phyloP scores from a whole-genome alignment of 805 yeast species.

The Saccharomycopsis sp. region DNA sequence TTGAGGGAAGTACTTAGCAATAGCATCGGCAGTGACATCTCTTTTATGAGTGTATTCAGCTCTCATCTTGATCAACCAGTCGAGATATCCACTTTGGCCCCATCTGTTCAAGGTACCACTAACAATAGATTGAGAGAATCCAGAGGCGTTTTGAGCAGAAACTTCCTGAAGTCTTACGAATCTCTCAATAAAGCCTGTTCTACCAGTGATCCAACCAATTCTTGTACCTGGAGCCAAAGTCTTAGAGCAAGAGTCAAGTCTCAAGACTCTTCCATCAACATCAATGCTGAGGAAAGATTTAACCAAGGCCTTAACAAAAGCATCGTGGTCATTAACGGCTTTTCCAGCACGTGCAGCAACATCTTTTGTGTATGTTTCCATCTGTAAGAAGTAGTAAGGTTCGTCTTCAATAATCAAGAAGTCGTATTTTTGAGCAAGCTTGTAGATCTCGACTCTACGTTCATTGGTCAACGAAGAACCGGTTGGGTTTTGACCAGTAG shows the following conservation, averaged over 20 bases:
- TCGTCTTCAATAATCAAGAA: conserved; percentile 88
- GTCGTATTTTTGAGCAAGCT: conserved; percentile 78
- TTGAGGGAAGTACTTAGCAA: conserved; percentile 51
- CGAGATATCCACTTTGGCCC: conserved; percentile 86
- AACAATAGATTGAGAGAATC: conserved; percentile 67
- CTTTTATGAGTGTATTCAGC: conserved; percentile 81
- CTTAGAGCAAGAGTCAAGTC: conserved; percentile 88
- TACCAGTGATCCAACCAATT: conserved; percentile 85
- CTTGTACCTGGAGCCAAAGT: conserved; percentile 89
- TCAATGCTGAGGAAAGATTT: conserved; percentile 73
- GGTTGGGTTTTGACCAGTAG: conserved; percentile 98
- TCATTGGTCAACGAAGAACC: conserved; percentile 76
- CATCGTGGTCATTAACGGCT: conserved; percentile 44
- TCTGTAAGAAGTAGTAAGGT: conserved; percentile 94
- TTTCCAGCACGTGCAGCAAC: conserved; percentile 31
- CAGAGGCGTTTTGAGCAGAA: conserved; percentile 72
- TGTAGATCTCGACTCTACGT: conserved; percentile 72
- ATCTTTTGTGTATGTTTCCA: conserved; percentile 65
- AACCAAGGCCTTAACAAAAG: conserved; percentile 59
- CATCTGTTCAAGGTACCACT: conserved; percentile 71
- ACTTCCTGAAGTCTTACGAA: conserved; percentile 71
- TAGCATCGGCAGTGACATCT: conserved; percentile 76
- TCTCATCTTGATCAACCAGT: conserved; percentile 82
- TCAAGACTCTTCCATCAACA: conserved; percentile 80
- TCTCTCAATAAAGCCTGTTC: conserved; percentile 55